phyloP scores from a whole-genome alignment of 2,329 filamentous ascomycete genomes.

The Xylaria sp. region DNA sequence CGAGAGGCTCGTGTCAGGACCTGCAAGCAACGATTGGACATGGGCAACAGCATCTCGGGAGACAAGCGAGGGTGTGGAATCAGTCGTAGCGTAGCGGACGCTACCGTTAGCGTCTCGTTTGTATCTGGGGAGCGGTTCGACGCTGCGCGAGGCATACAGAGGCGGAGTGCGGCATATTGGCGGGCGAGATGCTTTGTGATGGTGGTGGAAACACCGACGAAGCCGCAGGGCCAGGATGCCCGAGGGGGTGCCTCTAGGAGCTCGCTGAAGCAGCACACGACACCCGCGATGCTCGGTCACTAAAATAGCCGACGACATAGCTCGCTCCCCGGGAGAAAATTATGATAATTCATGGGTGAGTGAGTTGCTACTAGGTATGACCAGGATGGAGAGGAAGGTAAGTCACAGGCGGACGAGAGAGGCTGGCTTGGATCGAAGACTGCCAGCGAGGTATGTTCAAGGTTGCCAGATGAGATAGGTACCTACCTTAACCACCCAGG shows the following conservation, averaged over 20 bases:
- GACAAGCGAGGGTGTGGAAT: constrained; percentile 3
- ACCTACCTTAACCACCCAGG: too few relatives aligned
- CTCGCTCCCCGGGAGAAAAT: too few relatives aligned
- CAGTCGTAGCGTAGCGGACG: constrained; percentile 18
- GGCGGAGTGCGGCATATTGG: neutral
- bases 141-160: neutral
- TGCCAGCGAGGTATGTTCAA: too few relatives aligned
- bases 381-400: too few relatives aligned
- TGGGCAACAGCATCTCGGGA: constrained; percentile 19
- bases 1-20: neutral
- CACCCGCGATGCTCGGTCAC: constrained; percentile 33
- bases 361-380: too few relatives aligned
- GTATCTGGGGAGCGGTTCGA: neutral
- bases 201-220: constrained; percentile 28
- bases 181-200: neutral
- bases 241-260: constrained; percentile 37
- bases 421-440: too few relatives aligned
- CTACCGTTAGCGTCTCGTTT: neutral
- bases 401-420: neutral
- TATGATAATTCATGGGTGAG: too few relatives aligned
- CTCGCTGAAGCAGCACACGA: constrained; percentile 31
- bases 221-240: constrained; percentile 35
- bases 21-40: constrained; percentile 23
- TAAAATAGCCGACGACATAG: constrained; percentile 32
- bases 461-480: too few relatives aligned